phyloP scores from a whole-genome alignment of 805 yeast species.

The Metschnikowia drakensbergensis region DNA sequence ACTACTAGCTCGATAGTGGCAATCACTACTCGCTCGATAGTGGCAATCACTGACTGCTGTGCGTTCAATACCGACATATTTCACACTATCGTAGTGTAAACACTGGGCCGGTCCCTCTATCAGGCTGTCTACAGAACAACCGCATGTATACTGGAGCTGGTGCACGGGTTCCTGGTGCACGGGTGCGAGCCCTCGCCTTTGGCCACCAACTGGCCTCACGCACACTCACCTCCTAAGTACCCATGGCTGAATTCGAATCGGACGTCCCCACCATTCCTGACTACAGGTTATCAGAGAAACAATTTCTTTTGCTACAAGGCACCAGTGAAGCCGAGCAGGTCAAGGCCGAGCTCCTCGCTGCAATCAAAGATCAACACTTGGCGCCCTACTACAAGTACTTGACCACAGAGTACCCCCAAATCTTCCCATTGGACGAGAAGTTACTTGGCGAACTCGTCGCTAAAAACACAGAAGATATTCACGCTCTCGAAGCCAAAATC shows the following conservation, averaged over 20 bases:
- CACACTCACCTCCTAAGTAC: background rate
- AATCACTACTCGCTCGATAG: too few species aligned
- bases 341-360: slow-evolving; percentile 43
- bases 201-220: slow-evolving; percentile 5
- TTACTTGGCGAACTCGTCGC: slow-evolving; percentile 49
- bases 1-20: too few species aligned
- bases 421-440: slow-evolving; percentile 55
- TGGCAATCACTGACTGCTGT: too few species aligned
- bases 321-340: slow-evolving; percentile 31
- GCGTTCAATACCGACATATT: too few species aligned
- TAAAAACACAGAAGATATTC: slow-evolving; percentile 54
- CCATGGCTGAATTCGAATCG: slow-evolving; percentile 33
- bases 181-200: slow-evolving; percentile 2
- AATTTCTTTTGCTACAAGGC: slow-evolving; percentile 54
- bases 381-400: slow-evolving; percentile 82
- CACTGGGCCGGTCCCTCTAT: too few species aligned
- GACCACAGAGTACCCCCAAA: slow-evolving; percentile 28
- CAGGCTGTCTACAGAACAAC: too few species aligned
- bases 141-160: background rate
- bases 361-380: slow-evolving; percentile 59
- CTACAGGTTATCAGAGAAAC: slow-evolving; percentile 73
- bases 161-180: background rate
- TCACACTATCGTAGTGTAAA: too few species aligned
- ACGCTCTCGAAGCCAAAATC: slow-evolving; percentile 50
- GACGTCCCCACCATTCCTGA: slow-evolving; percentile 70